Base-by-base conservation (phyloP, 192 early-diverging fungal species). In the Entomortierella chlamydospora region DNA sequence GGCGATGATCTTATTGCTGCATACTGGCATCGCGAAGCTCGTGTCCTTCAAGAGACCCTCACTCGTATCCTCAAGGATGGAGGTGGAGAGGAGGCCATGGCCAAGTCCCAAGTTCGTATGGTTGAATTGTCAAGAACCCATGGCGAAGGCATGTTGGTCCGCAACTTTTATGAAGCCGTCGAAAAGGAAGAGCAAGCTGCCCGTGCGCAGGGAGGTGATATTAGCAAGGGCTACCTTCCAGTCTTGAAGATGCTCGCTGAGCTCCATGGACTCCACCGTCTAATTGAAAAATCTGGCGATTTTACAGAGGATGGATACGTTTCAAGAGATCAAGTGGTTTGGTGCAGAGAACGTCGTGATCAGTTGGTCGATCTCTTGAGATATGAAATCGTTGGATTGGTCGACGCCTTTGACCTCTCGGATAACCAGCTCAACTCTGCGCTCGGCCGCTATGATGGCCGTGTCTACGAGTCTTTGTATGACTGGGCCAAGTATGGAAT, bases 351-450 rank as follows among this genome's bases (percentile, higher is more conserved):
- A 13, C 77, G 82, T 60, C 89, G 93, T 29, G 84, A 80, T 49
- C 37, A 68, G 17, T 84, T 91, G 23, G 90, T 92, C 73, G 71
- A 84, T 15, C 73, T 73, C 22, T 64, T 95, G 25, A 86, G 94
- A 57, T 81, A 84, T 56, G 90, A 95, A 61, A 85, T 91, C 23
- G 85, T 96, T 68, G 86, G 91, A 9, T 73, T 94, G n/a, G 93
- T 93, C n/a, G 95, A 96, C 70, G 87, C 93, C 18, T 95, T 93
- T 70, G 93, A 92, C 58, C 89, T 91, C 83, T 89, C 93, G 25
- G 95, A 96, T 83, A 94, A 93, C 70, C 85, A 93, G 31, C 80
- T 96, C 71, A 93, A 91, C 83, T 93, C 93, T 62, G 94, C 95
- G 7, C 82, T 96, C 18, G 95, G 95, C n/a, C 87, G 93, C 57